Conservation (phyloP, 108 stramenopile species). For the Hondaea fermentalgiana region DNA sequence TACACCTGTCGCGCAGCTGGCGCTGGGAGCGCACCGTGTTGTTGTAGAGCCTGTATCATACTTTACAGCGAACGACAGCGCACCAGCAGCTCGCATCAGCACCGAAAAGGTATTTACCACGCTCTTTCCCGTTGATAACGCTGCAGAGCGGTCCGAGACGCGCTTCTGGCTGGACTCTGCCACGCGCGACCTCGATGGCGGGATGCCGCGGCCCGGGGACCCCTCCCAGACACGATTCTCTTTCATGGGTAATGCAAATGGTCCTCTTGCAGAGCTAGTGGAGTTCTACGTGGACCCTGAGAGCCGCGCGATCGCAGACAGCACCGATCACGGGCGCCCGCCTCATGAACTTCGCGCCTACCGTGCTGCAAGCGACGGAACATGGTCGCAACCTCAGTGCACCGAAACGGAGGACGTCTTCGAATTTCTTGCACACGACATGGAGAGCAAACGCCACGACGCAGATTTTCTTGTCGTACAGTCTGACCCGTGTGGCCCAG, state of each 20-base stretch:
- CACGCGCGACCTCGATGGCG: neutral
- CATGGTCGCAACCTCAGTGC: neutral
- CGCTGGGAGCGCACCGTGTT: neutral
- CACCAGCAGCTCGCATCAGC: neutral
- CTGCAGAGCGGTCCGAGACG: neutral
- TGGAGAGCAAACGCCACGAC: neutral
- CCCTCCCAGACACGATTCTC: neutral
- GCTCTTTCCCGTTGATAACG: neutral
- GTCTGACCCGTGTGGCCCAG: no score
- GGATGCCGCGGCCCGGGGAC: neutral
- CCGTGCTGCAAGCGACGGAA: neutral
- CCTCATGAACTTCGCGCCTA: neutral
- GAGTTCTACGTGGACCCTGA: neutral
- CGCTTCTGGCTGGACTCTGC: slow-evolving; percentile 9
- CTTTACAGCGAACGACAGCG: neutral
- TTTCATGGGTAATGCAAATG: neutral
- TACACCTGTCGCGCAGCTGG: no score
- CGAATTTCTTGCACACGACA: neutral
- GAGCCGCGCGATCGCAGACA: neutral
- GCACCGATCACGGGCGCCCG: neutral
- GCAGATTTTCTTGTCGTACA: neutral
- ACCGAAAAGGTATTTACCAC: neutral
- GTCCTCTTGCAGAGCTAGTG: neutral
- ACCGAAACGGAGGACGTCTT: neutral
- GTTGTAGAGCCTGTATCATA: neutral